Base-by-base conservation (phyloP, 306 rosid species). In the Biancaea sappan region DNA sequence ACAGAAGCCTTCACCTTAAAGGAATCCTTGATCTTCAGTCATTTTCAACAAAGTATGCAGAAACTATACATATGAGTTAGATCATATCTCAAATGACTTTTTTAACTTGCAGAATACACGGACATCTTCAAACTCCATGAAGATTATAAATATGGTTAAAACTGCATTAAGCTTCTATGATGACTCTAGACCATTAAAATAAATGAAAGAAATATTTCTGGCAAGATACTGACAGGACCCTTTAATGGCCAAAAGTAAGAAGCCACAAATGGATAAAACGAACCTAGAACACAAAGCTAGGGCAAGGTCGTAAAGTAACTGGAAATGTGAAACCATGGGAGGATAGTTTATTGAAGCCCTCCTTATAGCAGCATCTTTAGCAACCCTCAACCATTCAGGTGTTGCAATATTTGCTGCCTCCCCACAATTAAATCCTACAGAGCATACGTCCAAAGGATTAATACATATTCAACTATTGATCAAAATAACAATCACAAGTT, bases 401-500 rank as follows among this genome's bases (percentile, higher is more conserved):
- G 96, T 90, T 16, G 96, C 96, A 79, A 90, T 86, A 71, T 90
- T 90, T 13, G 96, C 88, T 66, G 96, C 93, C 83, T 88, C 96
- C 59, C 84, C 93, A 71, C 87, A 84, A 76, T 90, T 90, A 70
- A 88, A 90, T 64, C 93, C 96, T 90, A 72, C 57, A 79, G 2
- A 32, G 24, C 50, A 74, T 13, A 43, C 47, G 61, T 6, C 13
- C 50, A 57, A 76, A 74, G 28, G 56, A 66, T 43, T 32, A 75
- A 71, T 79, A 81, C 79, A 61, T 40, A 59, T 38, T 69, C 63
- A 41, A 31, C 51, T 16, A 58, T 47, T 62, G 51, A 51, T 47
- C 15, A 58, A 46, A 51, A 47, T 48, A 69, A 44, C 65, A 24
- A 75, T 13, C 31, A 57, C 4, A 69, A 71, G 37, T 38, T 58